Base-by-base conservation (phyloP, 179 eudicot species). In the Beta lomatogona region DNA sequence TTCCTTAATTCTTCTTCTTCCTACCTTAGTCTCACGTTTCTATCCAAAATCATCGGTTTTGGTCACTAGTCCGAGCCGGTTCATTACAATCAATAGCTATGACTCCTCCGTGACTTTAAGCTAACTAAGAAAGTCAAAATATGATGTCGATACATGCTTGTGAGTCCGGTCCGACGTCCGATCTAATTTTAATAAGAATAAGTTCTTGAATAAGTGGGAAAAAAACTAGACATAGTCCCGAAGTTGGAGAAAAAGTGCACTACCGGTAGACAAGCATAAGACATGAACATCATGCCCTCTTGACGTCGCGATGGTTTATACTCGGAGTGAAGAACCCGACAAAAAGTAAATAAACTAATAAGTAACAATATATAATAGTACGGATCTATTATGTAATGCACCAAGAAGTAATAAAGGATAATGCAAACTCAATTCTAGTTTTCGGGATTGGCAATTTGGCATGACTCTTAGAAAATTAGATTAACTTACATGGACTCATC, bases 281-380 rank as follows among this genome's bases (percentile, higher is more conserved):
- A 95, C 82, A 84, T 85, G 91, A 74, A 93, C 68, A 84, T 84
- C 86, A 89, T 95, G 92, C 73, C 95, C 94, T 84, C 89, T 87
- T 69, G 95, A 88, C 76, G 87, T 88, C 73, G 94, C n/a, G 85
- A 80, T 94, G 87, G 81, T 91, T 95, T 63, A 95, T 89, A 22
- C 93, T 88, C 16, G 98, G 99, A 82, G 94, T 88, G 81, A 95
- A 95, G 82, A 95, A 95, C 98, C 97, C 92, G 89, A 84, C 75
- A 68, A 73, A 46, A 73, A 15, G 36, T 21, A 13, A 55, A 53
- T 10, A 6, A 48, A 48, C 19, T 11, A 9, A 1, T 13, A 58
- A 28, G 16, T 9, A 61, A 63, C 45, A 66, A 12, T 53, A 31
- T 18, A 22, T 4, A 53, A 3, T 19, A 77, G n/a, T 41, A n/a